Base-by-base conservation (phyloP, 495 filamentous ascomycete genomes). In the Trichoderma gamsii region DNA sequence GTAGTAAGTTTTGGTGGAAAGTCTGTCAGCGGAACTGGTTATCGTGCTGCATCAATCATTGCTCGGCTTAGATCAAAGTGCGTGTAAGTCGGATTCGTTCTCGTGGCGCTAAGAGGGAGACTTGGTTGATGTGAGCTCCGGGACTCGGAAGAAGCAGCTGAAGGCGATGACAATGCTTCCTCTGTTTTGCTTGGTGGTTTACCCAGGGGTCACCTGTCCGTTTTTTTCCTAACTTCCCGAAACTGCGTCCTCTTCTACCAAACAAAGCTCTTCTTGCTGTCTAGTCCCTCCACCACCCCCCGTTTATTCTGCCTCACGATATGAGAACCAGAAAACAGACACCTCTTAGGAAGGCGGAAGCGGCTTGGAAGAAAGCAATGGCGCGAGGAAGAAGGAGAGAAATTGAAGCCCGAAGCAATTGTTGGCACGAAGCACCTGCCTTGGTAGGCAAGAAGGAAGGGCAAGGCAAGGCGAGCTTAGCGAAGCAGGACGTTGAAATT, bases 231-330 rank as follows among this genome's bases (percentile, higher is more conserved):
- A n/a, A 32, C 11, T 32, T 23, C 25, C 25, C 25, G 16, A 32
- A 61, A 32, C 27, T 21, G 25, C 56, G 23, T 61, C 56, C 16
- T 61, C 56, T 61, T 6, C 15, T 21, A 32, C 56, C 13, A 8
- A 8, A 15, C 0, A 23, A 29, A 4, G 35, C 35, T 38, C 35
- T 32, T 61, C 25, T 61, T 25, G 4, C 0, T 29, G 12, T 61
- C 13, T 4, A 32, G 11, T 61, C 56, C 56, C 56, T 61, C 56
- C 56, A 18, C 56, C 56, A 32, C 56, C 56, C 56, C 56, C 56
- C 56, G 25, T 15, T 29, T 29, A 9, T 13, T 32, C 56, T 32
- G 56, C 25, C 56, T 61, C 56, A 13, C 56, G 25, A 61, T 61
- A 29, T 23, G 25, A 32, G 16, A 32, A 25, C 56, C 56, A 23